These are phyloP conservation scores for Carpinus viminea DNA, from an alignment of 306 rosid genomes.

Conservation along the genomic window DNA sequence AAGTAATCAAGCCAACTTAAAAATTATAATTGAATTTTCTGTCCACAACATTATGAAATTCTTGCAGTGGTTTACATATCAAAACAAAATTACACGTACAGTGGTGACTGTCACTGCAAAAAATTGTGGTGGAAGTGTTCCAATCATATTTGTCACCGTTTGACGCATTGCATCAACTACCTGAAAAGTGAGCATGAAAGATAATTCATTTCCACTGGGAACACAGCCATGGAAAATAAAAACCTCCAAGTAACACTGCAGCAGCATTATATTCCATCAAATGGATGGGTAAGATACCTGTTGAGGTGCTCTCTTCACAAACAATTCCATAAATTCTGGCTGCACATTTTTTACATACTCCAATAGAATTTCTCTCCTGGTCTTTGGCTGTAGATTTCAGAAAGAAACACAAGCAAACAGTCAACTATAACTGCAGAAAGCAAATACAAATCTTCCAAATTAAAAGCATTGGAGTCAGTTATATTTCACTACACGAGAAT, in stretches of 20 bases:
- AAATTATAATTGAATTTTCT: neutral
- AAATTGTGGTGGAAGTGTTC: conserved; percentile 94
- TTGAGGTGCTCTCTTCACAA: conserved; percentile 92
- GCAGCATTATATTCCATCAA: neutral
- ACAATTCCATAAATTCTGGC: conserved; percentile 98
- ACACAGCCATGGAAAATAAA: conserved; percentile 9
- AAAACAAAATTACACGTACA: conserved; percentile 41
- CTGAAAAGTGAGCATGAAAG: conserved; percentile 40
- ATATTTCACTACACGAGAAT: neutral
- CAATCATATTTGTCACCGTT: conserved; percentile 97
- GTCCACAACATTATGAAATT: neutral
- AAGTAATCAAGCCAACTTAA: neutral
- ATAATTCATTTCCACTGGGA: conserved; percentile 2
- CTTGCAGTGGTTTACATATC: neutral
- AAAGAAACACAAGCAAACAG: conserved; percentile 17
- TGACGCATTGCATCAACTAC: conserved; percentile 98
- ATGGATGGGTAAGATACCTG: conserved; percentile 47
- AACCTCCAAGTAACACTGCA: conserved; percentile 11
- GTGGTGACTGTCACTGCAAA: conserved; percentile 82
- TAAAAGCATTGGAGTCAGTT: neutral
- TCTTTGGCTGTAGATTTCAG: conserved; percentile 63
- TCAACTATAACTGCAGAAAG: conserved; percentile 13
- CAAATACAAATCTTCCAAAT: neutral
- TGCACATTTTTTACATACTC: conserved; percentile 94
- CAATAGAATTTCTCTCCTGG: conserved; percentile 86